These are phyloP conservation scores for Leishmania mexicana DNA, from an alignment of 208 protist genomes.

Conservation along the genomic window DNA sequence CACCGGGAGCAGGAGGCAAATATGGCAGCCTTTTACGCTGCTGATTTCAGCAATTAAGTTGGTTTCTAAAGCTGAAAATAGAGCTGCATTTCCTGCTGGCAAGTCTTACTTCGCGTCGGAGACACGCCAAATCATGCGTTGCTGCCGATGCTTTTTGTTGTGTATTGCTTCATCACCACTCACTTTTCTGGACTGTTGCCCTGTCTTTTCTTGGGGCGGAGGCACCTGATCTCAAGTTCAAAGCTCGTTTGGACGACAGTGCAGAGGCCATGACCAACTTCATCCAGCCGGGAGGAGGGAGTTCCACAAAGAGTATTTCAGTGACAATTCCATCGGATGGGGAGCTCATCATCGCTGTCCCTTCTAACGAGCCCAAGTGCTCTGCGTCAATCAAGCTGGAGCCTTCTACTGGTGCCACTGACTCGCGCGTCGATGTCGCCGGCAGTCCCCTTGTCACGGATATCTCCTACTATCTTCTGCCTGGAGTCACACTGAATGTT, in stretches of 20 bases:
- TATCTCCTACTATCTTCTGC: conserved; percentile 72
- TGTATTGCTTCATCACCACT: not conserved
- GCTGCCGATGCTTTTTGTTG: not conserved
- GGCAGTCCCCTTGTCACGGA: conserved; percentile 67
- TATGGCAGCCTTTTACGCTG: not conserved
- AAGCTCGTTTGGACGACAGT: not conserved
- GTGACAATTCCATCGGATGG: conserved; percentile 48
- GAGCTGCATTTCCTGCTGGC: not conserved
- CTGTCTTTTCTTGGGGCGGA: not conserved
- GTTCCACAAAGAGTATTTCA: conserved; percentile 9
- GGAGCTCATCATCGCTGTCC: conserved; percentile 66
- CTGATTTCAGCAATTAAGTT: not conserved
- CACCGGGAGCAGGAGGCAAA: not conserved
- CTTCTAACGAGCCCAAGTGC: conserved; percentile 48
- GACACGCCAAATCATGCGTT: not conserved
- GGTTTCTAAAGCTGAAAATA: not conserved
- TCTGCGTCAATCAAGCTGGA: conserved; percentile 55
- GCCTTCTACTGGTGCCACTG: conserved; percentile 33
- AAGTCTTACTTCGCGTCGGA: not conserved
- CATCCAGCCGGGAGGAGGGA: not conserved
- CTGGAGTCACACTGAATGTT: conserved; percentile 46
- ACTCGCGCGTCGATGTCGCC: conserved; percentile 74
- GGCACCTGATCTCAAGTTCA: not conserved
- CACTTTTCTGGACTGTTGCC: not conserved
- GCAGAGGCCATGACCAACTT: conserved; percentile 12